Percentiles rank a stretch among this genome's conserved stretches.
phyloP scores from a whole-genome alignment of 2,329 filamentous ascomycete species.

The Sphaerulina musiva region DNA sequence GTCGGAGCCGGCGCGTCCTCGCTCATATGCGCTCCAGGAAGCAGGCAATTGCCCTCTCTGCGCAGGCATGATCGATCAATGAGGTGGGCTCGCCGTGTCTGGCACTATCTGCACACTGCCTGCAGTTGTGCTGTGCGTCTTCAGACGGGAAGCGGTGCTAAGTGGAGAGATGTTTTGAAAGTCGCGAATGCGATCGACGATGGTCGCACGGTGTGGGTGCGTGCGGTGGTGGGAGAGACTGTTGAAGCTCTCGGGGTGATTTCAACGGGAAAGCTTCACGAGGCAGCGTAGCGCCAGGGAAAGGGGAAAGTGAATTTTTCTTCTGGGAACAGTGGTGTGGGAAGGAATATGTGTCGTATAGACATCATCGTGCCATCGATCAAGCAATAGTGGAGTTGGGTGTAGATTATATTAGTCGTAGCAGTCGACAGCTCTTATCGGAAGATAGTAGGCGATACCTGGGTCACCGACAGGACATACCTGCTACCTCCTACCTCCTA shows the following conservation, averaged over 20 bases:
- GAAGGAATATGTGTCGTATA: too few species aligned
- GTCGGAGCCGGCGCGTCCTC: slow-evolving; percentile 37
- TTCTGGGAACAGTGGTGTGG: too few species aligned
- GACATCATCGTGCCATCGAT: background rate
- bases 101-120: too few species aligned
- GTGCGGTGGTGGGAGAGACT: slow-evolving; percentile 4
- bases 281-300: background rate
- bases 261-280: background rate
- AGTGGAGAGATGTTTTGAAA: too few species aligned
- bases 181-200: too few species aligned
- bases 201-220: too few species aligned
- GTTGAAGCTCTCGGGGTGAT: slow-evolving; percentile 17
- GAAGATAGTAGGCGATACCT: background rate
- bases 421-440: background rate
- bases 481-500: too few species aligned
- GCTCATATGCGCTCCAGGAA: slow-evolving; percentile 43
- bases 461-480: background rate
- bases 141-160: too few species aligned
- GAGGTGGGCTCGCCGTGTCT: background rate
- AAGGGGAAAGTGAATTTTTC: slow-evolving; percentile 1
- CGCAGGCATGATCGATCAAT: slow-evolving; percentile 23
- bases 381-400: slow-evolving; percentile 6
- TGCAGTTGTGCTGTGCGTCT: too few species aligned
- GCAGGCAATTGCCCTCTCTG: slow-evolving; percentile 34
- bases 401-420: background rate